Percentiles rank a stretch among this genome's conserved stretches.
Evolutionary conservation across 2,329 filamentous ascomycete species (phyloP).

Genomic region (Didymella sp.): DNA sequence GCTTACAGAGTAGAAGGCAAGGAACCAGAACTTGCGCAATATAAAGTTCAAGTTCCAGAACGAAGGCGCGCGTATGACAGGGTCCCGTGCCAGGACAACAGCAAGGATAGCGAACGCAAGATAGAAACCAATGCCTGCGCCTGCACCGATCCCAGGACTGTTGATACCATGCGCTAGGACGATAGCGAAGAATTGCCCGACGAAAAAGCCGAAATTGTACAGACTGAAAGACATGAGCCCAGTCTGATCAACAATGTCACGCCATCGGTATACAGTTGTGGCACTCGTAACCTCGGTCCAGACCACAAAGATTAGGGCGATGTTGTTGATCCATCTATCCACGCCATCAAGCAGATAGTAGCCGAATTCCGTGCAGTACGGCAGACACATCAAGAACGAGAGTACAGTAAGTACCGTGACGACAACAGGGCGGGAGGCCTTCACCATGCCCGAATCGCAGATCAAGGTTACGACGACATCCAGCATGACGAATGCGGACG

Average conservation of each 20-base stretch:
- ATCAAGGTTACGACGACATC: conserved; percentile 63
- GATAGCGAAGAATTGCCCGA: conserved; percentile 61
- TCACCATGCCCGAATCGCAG: conserved; percentile 59
- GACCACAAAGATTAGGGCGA: conserved; percentile 62
- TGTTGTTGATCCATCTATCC: conserved; percentile 64
- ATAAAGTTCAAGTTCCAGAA: conserved; percentile 54
- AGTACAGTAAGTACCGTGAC: conserved; percentile 59
- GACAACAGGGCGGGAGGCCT: conserved; percentile 56
- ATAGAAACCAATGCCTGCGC: conserved; percentile 62
- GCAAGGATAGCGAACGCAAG: conserved; percentile 52
- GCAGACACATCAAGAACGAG: conserved; percentile 62
- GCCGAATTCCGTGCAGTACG: conserved; percentile 65
- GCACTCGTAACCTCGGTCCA: conserved; percentile 61
- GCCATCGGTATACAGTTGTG: conserved; percentile 62
- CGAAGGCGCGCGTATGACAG: conserved; percentile 51
- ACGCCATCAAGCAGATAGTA: conserved; percentile 63
- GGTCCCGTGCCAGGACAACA: conserved; percentile 53
- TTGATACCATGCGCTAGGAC: conserved; percentile 56
- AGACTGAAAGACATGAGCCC: conserved; percentile 54
- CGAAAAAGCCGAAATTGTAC: conserved; percentile 62
- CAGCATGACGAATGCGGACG: conserved; percentile 66
- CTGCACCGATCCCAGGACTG: conserved; percentile 56
- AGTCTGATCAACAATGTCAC: conserved; percentile 55
- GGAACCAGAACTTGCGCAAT: conserved; percentile 58
- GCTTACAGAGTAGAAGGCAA: conserved; percentile 65